Conservation (phyloP, 2,329 filamentous ascomycete genomes). For the Didymella pomorum region DNA sequence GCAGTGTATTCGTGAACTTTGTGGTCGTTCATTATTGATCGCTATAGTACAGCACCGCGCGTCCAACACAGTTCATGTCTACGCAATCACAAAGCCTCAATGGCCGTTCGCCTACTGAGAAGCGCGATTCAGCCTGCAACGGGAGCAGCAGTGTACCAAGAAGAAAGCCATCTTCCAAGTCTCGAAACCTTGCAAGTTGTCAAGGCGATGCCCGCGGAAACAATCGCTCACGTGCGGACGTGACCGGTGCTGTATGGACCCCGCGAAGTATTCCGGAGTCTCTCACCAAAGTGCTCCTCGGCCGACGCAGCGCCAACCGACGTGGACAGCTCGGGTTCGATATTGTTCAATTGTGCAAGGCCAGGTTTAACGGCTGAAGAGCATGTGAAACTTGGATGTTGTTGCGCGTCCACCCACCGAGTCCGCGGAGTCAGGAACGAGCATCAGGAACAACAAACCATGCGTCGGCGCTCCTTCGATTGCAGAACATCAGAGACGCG, state of each 20-base stretch:
- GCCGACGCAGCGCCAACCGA: not conserved
- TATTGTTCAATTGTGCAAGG: not conserved
- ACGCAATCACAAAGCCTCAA: not conserved
- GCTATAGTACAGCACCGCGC: not conserved
- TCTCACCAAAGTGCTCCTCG: not conserved
- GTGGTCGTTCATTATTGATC: not conserved
- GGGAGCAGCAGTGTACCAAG: not conserved
- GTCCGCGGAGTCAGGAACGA: not conserved
- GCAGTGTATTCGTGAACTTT: not conserved
- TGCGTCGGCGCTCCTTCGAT: not conserved
- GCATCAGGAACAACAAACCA: constrained; percentile 4
- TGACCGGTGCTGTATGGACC: constrained; percentile 1
- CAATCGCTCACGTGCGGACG: constrained; percentile 6
- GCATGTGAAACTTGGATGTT: constrained; percentile 8
- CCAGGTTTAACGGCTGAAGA: not conserved
- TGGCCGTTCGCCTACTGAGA: too few relatives aligned
- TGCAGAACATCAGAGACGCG: not conserved
- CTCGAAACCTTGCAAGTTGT: not conserved
- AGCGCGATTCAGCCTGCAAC: not conserved
- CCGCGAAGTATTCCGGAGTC: not conserved
- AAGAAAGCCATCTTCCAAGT: not conserved
- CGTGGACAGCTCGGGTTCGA: not conserved
- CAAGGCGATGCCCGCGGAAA: not conserved
- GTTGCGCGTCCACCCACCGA: constrained; percentile 1
- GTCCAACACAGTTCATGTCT: not conserved